Percentiles rank a stretch among this genome's conserved stretches.
These are phyloP conservation scores for Trifolium dubium DNA, from an alignment of 306 rosid genomes.

Conservation along the genomic window DNA sequence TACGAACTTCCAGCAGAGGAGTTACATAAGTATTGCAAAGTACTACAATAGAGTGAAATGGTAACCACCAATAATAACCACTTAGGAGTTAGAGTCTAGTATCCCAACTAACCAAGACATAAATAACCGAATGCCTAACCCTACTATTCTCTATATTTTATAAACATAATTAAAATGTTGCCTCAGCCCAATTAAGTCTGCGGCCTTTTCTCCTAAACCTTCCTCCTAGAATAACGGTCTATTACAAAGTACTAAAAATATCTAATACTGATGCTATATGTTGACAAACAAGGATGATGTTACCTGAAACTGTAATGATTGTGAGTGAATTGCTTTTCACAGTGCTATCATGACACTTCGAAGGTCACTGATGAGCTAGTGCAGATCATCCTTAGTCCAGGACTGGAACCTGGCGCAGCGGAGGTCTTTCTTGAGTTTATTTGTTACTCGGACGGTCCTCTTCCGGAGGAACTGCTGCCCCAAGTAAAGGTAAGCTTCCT, in stretches of 20 bases:
- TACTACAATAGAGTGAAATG: not conserved
- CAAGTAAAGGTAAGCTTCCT: constrained; percentile 65
- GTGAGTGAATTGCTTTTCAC: constrained; percentile 44
- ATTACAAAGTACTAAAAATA: no score
- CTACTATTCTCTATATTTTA: no score
- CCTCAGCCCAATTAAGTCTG: not conserved
- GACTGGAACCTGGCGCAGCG: constrained; percentile 91
- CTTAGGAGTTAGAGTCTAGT: no score
- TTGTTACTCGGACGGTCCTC: constrained; percentile 95
- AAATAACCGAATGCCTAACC: not conserved
- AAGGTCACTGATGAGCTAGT: constrained; percentile 91
- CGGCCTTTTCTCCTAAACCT: not conserved
- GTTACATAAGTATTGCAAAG: not conserved
- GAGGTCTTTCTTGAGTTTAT: constrained; percentile 93
- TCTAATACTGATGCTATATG: not conserved
- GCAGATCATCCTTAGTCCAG: constrained; percentile 81
- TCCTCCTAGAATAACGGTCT: not conserved
- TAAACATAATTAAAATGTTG: not conserved
- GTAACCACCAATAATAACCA: no score
- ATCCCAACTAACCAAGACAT: no score
- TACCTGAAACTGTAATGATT: constrained; percentile 28
- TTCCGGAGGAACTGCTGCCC: constrained; percentile 93
- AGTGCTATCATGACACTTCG: constrained; percentile 93
- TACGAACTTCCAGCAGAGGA: not conserved
- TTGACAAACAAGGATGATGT: constrained; percentile 23